These are phyloP conservation scores for Leccinum solheimii DNA, from an alignment of 1,284 basidiomycete species.

Conservation along the genomic window DNA sequence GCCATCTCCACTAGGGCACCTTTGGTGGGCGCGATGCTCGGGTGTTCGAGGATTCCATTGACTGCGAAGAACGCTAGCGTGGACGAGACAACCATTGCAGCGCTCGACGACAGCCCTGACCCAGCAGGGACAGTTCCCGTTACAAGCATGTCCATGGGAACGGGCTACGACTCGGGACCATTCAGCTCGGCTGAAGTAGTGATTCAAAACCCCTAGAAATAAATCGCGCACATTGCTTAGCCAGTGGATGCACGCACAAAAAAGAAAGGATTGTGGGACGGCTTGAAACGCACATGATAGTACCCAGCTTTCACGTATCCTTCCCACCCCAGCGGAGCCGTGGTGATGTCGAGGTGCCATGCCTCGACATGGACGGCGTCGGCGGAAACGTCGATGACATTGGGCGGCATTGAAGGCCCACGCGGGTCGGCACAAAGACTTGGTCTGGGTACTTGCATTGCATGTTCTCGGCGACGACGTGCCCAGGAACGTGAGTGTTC, in stretches of 20 bases:
- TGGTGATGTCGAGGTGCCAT: constrained; percentile 77
- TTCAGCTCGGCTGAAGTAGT: constrained; percentile 49
- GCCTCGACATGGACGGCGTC: constrained; percentile 46
- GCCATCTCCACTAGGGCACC: constrained; percentile 75
- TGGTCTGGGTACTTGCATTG: constrained; percentile 59
- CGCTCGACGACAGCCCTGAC: constrained; percentile 80
- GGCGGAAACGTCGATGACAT: constrained; percentile 30
- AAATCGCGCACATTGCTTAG: constrained; percentile 1
- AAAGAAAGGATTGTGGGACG: neutral
- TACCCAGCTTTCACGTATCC: constrained; percentile 86
- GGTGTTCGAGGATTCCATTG: constrained; percentile 60
- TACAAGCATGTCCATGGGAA: constrained; percentile 68
- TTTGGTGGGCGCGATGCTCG: constrained; percentile 45
- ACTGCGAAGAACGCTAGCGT: constrained; percentile 76
- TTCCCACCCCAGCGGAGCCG: constrained; percentile 74
- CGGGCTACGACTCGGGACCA: constrained; percentile 38
- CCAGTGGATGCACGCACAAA: neutral
- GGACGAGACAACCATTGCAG: constrained; percentile 83
- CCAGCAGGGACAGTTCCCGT: constrained; percentile 68
- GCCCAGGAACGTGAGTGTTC: constrained; percentile 39
- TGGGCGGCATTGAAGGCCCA: constrained; percentile 21
- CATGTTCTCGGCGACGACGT: constrained; percentile 67
- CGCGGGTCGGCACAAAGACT: constrained; percentile 52
- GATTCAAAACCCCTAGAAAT: constrained; percentile 63
- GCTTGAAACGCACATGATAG: constrained; percentile 47